A percentile compares a stretch with the other conserved stretches of the same genome.
Evolutionary conservation across 1,284 basidiomycete species (phyloP).

Genomic region (Sporisorium sorghi): DNA sequence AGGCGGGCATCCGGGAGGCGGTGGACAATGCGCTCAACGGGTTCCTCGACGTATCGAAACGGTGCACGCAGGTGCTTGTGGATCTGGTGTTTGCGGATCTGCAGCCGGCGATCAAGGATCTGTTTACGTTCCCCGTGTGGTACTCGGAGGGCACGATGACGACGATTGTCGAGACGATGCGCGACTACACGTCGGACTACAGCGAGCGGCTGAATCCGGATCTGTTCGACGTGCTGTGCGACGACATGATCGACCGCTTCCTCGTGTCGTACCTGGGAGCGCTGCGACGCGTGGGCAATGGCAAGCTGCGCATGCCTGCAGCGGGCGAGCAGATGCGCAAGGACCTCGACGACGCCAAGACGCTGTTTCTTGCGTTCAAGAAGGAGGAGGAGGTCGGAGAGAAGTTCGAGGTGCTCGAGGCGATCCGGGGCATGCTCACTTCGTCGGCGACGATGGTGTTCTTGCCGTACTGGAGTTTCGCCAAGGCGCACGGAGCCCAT

Average conservation of each 20-base stretch:
- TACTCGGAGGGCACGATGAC: conserved; percentile 77
- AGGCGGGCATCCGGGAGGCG: conserved; percentile 81
- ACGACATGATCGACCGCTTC: conserved; percentile 92
- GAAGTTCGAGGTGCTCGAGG: conserved; percentile 87
- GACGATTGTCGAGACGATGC: conserved; percentile 92
- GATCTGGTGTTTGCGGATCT: conserved; percentile 95
- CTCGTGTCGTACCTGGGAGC: conserved; percentile 90
- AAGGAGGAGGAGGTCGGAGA: conserved; percentile 82
- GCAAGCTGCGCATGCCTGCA: conserved; percentile 87
- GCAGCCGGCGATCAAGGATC: conserved; percentile 84
- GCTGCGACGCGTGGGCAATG: conserved; percentile 77
- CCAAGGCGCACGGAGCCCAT: conserved; percentile 94
- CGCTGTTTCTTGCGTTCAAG: conserved; percentile 85
- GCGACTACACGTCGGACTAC: conserved; percentile 94
- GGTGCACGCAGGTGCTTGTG: conserved; percentile 92
- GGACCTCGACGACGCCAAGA: conserved; percentile 82
- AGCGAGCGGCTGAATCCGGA: conserved; percentile 89
- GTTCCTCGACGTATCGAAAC: conserved; percentile 96
- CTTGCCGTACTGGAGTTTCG: conserved; percentile 90
- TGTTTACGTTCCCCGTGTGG: conserved; percentile 80
- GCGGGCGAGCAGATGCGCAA: conserved; percentile 84
- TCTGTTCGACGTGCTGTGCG: conserved; percentile 89
- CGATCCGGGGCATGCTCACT: conserved; percentile 79
- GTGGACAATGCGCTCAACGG: conserved; percentile 97
- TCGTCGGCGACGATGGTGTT: conserved; percentile 93